Base-by-base conservation (phyloP, 345 rosid species). In the Salix dunnii region DNA sequence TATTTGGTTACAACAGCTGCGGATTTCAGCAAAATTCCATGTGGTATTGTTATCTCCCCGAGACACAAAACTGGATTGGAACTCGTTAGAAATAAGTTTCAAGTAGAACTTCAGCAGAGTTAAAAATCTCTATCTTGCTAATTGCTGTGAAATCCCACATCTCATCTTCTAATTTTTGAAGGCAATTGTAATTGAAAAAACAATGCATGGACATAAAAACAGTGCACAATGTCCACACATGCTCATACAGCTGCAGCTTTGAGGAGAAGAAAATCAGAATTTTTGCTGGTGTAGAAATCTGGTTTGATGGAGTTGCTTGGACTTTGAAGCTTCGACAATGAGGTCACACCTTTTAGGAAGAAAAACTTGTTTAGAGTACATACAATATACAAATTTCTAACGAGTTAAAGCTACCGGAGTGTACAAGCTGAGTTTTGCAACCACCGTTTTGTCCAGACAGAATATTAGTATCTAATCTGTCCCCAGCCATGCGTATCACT, bases 231-330 rank as follows among this genome's bases (percentile, higher is more conserved):
- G 48, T 46, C 77, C 79, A 70, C 67, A 65, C 72, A 42, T 67
- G 64, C 70, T 91, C 87, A 94, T 27, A 92, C 90, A 55, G 85
- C 74, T 67, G 98, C 93, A 60, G 93, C 85, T 84, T 92, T 90
- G 11, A 81, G 90, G 58, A 93, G 80, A 25, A 68, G 53, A 67
- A 66, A 75, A 63, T 81, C 84, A 38, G 84, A 74, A 23, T 77
- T 64, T 69, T 77, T 74, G 78, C 70, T 81, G 31, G 84, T 81
- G 76, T 81, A 81, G 78, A 58, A 81, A 66, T 81, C 84, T 51
- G 84, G 84, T 46, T 77, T 81, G 68, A 81, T 77, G 11, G 74
- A 23, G 75, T 81, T 81, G 48, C 30, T 53, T 28, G 81, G 81
- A 55, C 58, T 76, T 36, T 77, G 76, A 28, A 81, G 84, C 77